These are phyloP conservation scores for Aspergillus transmontanensis DNA, from an alignment of 2,329 filamentous ascomycete species.

Conservation along the genomic window DNA sequence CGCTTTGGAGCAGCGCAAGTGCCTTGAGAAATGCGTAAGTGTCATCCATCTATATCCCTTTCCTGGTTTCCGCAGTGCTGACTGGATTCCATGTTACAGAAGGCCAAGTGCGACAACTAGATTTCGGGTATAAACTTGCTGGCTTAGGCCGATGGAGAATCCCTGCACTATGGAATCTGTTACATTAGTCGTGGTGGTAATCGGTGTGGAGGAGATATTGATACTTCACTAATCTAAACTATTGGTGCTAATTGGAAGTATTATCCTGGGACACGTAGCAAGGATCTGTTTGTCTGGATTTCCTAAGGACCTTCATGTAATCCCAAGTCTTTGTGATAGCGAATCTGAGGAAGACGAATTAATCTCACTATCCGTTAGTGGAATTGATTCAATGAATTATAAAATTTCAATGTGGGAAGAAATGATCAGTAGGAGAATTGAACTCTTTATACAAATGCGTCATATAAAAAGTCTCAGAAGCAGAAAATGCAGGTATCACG, in stretches of 20 bases:
- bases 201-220: rapidly evolving
- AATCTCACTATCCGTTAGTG: too few species aligned
- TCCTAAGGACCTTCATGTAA: too few species aligned
- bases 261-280: background rate
- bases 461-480: too few species aligned
- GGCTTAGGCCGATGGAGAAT: background rate
- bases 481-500: too few species aligned
- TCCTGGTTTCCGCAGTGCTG: background rate
- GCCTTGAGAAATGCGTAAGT: background rate
- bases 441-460: too few species aligned
- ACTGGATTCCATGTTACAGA: background rate
- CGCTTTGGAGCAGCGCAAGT: background rate
- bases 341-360: too few species aligned
- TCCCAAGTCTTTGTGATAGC: too few species aligned
- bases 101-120: background rate
- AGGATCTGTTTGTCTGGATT: too few species aligned
- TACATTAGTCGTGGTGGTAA: background rate
- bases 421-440: too few species aligned
- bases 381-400: too few species aligned
- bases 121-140: background rate
- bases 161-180: background rate
- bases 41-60: background rate
- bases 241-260: background rate
- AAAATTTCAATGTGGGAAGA: too few species aligned
- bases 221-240: background rate